Percentiles rank a stretch among this genome's conserved stretches.
Conservation (phyloP, 2,329 filamentous ascomycete genomes). For the Botryotinia calthae region DNA sequence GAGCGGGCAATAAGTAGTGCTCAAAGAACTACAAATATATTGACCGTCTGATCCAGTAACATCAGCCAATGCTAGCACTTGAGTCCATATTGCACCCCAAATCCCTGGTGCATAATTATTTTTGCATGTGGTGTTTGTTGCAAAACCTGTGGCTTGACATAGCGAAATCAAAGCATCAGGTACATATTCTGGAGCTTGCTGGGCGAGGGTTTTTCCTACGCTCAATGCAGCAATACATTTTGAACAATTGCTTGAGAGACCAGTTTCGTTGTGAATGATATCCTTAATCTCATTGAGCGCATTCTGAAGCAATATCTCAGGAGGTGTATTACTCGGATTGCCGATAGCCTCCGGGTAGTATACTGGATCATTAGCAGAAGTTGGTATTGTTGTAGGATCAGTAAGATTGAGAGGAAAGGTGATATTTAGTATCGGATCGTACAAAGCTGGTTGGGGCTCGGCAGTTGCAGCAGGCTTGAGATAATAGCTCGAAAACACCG, state of each 20-base stretch:
- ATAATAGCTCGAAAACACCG: slow-evolving; percentile 51
- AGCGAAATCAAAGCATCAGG: slow-evolving; percentile 51
- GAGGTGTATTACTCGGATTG: slow-evolving; percentile 44
- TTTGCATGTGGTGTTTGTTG: slow-evolving; percentile 48
- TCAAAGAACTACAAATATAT: slow-evolving; percentile 55
- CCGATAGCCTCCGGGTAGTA: slow-evolving; percentile 48
- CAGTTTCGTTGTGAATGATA: slow-evolving; percentile 43
- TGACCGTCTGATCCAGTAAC: slow-evolving; percentile 53
- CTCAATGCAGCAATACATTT: slow-evolving; percentile 52
- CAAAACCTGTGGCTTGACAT: slow-evolving; percentile 49
- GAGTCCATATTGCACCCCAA: slow-evolving; percentile 57
- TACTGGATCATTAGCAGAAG: slow-evolving; percentile 48
- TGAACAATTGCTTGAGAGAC: slow-evolving; percentile 46
- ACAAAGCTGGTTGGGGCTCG: slow-evolving; percentile 52
- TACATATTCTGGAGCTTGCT: slow-evolving; percentile 47
- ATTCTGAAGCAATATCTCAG: slow-evolving; percentile 44
- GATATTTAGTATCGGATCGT: slow-evolving; percentile 53
- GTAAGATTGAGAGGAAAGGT: slow-evolving; percentile 55
- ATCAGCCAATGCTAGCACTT: slow-evolving; percentile 53
- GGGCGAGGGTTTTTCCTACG: slow-evolving; percentile 50
- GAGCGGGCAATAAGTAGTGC: slow-evolving; percentile 46
- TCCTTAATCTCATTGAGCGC: slow-evolving; percentile 45
- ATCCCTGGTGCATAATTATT: slow-evolving; percentile 47
- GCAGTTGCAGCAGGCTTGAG: slow-evolving; percentile 45
- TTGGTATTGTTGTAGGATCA: slow-evolving; percentile 51